Evolutionary conservation across 805 yeast genomes (phyloP), one percentile per base, ranked within the genome.

Genomic region (Metschnikowia reukaufii): DNA sequence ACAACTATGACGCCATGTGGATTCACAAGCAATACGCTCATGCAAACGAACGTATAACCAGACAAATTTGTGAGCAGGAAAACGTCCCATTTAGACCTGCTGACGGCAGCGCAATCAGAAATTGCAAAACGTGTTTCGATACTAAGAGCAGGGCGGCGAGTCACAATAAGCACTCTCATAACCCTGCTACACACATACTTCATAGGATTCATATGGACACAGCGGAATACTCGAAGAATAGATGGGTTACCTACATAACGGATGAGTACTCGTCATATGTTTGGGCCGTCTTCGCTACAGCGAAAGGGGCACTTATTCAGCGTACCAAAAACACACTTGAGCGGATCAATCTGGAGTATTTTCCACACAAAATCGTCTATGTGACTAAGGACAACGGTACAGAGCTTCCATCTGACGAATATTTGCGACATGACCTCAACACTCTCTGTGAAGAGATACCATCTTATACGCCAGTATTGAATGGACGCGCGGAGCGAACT

Each of bases 371-470:
- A 33, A 4, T 30, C 32, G 27, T 33, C 9, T 33, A 15, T n/a
- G 16, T 32, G 9, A 21, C 32, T 4, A 32, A 33, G 31, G 44
- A 41, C 17, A 41, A 41, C 25, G 44, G 44, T 6, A 41, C 44
- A 2, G 44, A 41, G 18, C 23, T 33, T 9, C 44, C 44, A 8
- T 18, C 36, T 23, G 6, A 37, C 3, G 19, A 15, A 23, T 41
- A 4, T n/a, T 32, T 41, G 17, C n/a, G 13, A 5, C 7, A 39
- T 3, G 19, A 9, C 4, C 18, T 31, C 20, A 31, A 31, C n/a
- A 16, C 15, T 13, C 8, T 39, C 13, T 18, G 19, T n/a, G 36
- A 39, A 6, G 18, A 10, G n/a, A 31, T 31, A 8, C 36, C 43
- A 12, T 13, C 36, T 10, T 41, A 41, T 8, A 31, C 43, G 12